Conservation (phyloP, 139 green algal species). For the Axilococcus clingmanii region DNA sequence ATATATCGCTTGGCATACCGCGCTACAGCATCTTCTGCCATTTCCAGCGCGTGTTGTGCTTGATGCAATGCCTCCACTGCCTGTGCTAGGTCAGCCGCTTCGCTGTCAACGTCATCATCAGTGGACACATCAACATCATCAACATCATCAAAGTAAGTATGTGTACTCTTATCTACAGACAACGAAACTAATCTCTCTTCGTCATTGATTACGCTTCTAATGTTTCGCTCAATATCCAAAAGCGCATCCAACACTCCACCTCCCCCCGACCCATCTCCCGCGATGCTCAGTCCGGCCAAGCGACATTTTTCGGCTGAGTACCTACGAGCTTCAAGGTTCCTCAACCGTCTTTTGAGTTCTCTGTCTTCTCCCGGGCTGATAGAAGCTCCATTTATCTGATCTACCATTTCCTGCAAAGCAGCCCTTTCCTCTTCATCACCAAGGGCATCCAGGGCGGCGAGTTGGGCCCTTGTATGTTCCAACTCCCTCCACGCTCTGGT, state of each 20-base stretch:
- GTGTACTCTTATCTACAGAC: not conserved
- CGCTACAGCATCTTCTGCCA: constrained; percentile 19
- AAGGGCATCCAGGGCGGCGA: constrained; percentile 40
- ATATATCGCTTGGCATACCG: constrained; percentile 22
- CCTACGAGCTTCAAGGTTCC: constrained; percentile 29
- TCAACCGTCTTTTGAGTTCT: constrained; percentile 23
- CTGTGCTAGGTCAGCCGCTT: constrained; percentile 18
- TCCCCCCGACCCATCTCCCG: not conserved
- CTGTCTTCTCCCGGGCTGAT: constrained; percentile 38
- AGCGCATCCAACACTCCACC: constrained; percentile 25
- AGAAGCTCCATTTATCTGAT: constrained; percentile 11
- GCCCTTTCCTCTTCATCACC: constrained; percentile 39
- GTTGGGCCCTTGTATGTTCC: constrained; percentile 14
- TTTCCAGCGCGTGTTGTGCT: constrained; percentile 23
- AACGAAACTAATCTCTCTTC: constrained; percentile 23
- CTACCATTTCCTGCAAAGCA: constrained; percentile 28
- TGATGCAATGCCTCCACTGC: constrained; percentile 15
- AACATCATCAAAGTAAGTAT: constrained; percentile 10
- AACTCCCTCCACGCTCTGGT: constrained; percentile 9
- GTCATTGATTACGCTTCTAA: constrained; percentile 16
- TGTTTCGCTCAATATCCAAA: constrained; percentile 26
- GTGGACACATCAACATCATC: constrained; percentile 18
- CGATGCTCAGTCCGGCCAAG: constrained; percentile 14
- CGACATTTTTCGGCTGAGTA: constrained; percentile 30
- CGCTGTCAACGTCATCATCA: constrained; percentile 8